Evolutionary conservation across 371 early-diverging fungal genomes (phyloP).

Genomic region (Gilbertella persicaria): DNA sequence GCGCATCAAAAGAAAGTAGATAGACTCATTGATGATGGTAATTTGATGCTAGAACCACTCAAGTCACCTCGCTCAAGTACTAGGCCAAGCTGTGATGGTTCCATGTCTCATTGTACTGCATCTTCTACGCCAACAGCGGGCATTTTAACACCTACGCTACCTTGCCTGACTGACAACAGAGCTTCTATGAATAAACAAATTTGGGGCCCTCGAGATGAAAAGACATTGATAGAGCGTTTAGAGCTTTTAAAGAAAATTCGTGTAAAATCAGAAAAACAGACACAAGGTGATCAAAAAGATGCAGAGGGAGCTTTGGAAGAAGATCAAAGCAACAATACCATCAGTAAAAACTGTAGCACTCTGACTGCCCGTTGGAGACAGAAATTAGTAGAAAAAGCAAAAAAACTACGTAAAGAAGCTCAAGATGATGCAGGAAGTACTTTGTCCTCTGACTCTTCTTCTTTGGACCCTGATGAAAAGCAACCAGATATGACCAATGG

Average conservation of each 20-base stretch:
- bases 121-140: conserved; percentile 1
- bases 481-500: neutral
- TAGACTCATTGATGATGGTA: conserved; percentile 14
- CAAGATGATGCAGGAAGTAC: neutral
- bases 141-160: conserved; percentile 12
- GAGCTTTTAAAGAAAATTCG: conserved; percentile 24
- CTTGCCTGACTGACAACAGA: neutral
- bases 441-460: neutral
- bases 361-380: conserved; percentile 15
- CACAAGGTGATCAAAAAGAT: neutral
- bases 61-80: neutral
- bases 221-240: conserved; percentile 12
- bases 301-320: neutral
- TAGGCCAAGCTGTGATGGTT: conserved; percentile 9
- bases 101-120: neutral
- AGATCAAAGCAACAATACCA: neutral
- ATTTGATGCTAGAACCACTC: neutral
- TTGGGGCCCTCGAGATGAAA: conserved; percentile 13
- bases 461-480: conserved; percentile 5
- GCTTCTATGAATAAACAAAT: neutral
- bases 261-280: neutral
- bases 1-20: conserved; percentile 18
- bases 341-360: neutral
- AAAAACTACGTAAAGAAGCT: conserved; percentile 12
- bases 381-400: conserved; percentile 11